A percentile compares a stretch with the other conserved stretches of the same genome.
These are phyloP conservation scores for Stachybotrys chlorohalonatus DNA, from an alignment of 2,329 filamentous ascomycete genomes.

Conservation along the genomic window DNA sequence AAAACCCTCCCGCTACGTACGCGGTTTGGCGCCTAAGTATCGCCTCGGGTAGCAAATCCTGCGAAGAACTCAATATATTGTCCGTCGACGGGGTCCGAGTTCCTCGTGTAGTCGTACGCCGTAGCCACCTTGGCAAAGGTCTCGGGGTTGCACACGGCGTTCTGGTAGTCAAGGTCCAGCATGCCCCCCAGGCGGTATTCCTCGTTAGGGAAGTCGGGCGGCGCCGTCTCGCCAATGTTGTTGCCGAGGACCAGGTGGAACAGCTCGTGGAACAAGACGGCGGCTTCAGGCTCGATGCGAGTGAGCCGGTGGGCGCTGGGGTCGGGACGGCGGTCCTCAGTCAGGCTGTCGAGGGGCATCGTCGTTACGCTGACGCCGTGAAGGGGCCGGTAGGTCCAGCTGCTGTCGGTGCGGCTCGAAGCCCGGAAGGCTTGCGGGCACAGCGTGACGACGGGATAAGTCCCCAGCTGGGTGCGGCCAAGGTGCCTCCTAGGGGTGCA, in stretches of 20 bases:
- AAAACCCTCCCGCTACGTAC: neutral
- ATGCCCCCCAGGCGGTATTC: neutral
- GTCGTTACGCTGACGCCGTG: neutral
- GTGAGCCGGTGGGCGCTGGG: neutral
- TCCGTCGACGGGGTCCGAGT: neutral
- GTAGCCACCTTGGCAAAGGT: neutral
- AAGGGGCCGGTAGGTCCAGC: neutral
- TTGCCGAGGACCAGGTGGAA: constrained; percentile 1
- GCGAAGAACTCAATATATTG: neutral
- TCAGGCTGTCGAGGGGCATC: neutral
- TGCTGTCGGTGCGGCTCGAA: neutral
- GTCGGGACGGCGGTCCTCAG: neutral
- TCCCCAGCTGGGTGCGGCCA: neutral
- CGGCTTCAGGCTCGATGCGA: neutral
- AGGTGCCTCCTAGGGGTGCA: neutral
- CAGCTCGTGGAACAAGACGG: neutral
- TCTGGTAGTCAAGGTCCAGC: neutral
- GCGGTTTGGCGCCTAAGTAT: neutral
- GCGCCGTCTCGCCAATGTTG: neutral
- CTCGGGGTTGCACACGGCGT: neutral
- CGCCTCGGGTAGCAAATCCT: neutral
- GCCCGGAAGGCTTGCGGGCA: neutral
- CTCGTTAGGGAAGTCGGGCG: neutral
- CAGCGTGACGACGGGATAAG: neutral
- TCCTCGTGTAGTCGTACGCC: neutral